Base-by-base conservation (phyloP, 352 stramenopile species). In the Globisporangium perplexum region DNA sequence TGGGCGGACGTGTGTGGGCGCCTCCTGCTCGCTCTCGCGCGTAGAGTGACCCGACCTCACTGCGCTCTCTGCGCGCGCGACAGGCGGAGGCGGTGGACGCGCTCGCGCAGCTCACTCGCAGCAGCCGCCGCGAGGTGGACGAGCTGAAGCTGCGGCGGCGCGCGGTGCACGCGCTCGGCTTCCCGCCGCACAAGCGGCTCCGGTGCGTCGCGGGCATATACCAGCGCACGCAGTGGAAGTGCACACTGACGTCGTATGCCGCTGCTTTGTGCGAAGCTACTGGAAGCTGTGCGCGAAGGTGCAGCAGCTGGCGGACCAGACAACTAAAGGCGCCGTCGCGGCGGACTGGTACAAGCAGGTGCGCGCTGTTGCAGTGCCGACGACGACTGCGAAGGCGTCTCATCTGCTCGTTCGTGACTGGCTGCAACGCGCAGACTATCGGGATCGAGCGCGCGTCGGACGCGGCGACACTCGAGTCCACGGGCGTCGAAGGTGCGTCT, bases 401-500 rank as follows among this genome's bases (percentile, higher is more conserved):
- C 8, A 36, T 4, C 12, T 36, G 31, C 31, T 10, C 11, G 8
- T 6, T 18, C 12, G 18, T 18, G 33, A 11, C 14, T 39, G 8
- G 33, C 14, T 18, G 33, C 33, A 5, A 18, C 47, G 44, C 24
- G 2, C 57, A 89, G 76, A 33, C 80, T 18, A 63, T 80, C 15
- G 74, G 55, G 0, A 72, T 83, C 41, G 26, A 59, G 8, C 72
- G 36, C 51, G 46, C 75, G 5, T 55, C 69, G 1, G 74, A 84
- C 22, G 50, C 43, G 14, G 66, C 68, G 18, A 47, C 51, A 18
- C 57, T 93, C 1, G 65, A 72, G 33, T 60, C 55, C 4, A 93
- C 71, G 1, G 77, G 77, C 10, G 57, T 90, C 10, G 82, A 93
- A 77, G 79, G 74, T 77, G n/a, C 15, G 20, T 47, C 24, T 23